Conservation (phyloP, 1,284 basidiomycete genomes). For the Ceratorhiza oryzae-sativae region DNA sequence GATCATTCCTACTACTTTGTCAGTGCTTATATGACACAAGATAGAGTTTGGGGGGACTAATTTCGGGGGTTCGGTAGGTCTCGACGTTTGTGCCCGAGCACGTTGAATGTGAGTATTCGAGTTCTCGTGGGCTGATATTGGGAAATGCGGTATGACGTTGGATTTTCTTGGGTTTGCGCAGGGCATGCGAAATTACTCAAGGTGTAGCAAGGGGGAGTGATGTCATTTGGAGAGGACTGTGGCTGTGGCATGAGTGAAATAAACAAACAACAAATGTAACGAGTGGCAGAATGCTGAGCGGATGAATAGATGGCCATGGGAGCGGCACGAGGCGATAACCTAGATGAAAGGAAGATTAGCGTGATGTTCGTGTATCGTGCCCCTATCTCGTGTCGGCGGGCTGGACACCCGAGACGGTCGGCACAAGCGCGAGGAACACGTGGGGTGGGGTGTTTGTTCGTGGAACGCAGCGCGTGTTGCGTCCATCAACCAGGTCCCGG, state of each 20-base stretch:
- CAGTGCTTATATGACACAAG: conserved; percentile 52
- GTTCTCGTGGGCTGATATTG: conserved; percentile 3
- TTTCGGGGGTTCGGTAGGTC: conserved; percentile 54
- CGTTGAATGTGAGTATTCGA: conserved; percentile 51
- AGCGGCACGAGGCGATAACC: neutral
- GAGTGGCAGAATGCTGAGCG: neutral
- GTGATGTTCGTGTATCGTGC: conserved; percentile 4
- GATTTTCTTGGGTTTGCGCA: conserved; percentile 47
- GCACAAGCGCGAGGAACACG: conserved; percentile 38
- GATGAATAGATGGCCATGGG: neutral
- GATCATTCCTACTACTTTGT: conserved; percentile 96
- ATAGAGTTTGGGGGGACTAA: neutral
- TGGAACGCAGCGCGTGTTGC: neutral
- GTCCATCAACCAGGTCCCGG: conserved; percentile 8
- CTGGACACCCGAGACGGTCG: conserved; percentile 29
- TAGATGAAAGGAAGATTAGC: conserved; percentile 21
- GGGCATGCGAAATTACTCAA: conserved; percentile 82
- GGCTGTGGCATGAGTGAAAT: neutral
- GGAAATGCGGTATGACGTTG: conserved; percentile 32
- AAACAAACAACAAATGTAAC: neutral
- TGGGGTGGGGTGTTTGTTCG: conserved; percentile 23
- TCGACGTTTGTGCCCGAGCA: conserved; percentile 69
- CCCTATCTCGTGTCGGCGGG: conserved; percentile 10
- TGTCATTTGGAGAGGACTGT: neutral
- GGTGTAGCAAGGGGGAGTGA: conserved; percentile 52